Base-by-base conservation (phyloP, 768 basidiomycete genomes). In the Boletus pseudopeckii region DNA sequence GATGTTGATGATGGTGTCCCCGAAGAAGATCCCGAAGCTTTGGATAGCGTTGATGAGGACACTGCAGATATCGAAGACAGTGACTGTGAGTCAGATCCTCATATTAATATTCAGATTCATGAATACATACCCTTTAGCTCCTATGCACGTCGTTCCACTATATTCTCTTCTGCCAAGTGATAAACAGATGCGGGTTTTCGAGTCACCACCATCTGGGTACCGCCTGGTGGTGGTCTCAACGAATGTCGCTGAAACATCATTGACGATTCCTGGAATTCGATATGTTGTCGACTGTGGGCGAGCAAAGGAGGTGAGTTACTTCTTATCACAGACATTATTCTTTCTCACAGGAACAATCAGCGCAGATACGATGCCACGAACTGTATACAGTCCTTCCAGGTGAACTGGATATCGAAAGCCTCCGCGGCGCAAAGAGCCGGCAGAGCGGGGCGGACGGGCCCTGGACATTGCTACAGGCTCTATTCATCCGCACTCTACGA, bases 271-370 rank as follows among this genome's bases (percentile, higher is more conserved):
- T 24, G 91, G 90, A 7, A 95, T 99, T 62, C 88, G 91, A 15
- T 99, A 99, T 71, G 96, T 99, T n/a, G 84, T 99, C 28, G 96
- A 99, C 67, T 89, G 89, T 63, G 96, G 96, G 5, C 81, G 95
- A 59, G 92, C 90, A 5, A 98, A 99, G 72, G 93, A 98, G 79
- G 92, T 90, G 60, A 37, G 64, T 49, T 30, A 15, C 37, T 54
- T 36, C 47, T 36, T 33, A 14, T 28, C 38, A 7, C 17, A 39
- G 38, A 45, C 32, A 18, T 34, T 14, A 22, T 45, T 2, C 7
- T 5, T 41, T 40, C 42, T 57, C 40, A 63, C 20, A 18, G 34
- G 17, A 11, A 14, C 48, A 47, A 49, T 38, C 38, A 94, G 91
- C 82, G 97, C 47, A 84, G 85, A 55, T 95, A 91, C 68, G 94